Conservation (phyloP, 78 protist species). For the Capsaspora owczarzaki region DNA sequence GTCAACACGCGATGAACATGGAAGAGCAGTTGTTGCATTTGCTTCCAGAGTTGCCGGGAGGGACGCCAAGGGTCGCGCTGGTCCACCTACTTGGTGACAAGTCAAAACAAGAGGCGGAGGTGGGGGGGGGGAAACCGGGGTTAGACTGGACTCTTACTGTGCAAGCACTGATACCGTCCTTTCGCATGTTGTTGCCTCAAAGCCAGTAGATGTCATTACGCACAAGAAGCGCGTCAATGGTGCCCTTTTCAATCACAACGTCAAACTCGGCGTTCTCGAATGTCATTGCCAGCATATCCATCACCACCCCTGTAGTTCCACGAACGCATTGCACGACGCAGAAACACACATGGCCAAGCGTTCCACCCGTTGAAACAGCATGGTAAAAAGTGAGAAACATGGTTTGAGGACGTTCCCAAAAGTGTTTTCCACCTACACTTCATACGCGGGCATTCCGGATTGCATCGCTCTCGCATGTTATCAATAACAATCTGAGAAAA, state of each 20-base stretch:
- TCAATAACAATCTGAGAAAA: neutral
- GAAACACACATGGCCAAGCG: too few relatives aligned
- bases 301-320: neutral
- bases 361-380: too few relatives aligned
- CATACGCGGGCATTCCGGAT: neutral
- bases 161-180: too few relatives aligned
- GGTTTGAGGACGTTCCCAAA: too few relatives aligned
- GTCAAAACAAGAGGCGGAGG: too few relatives aligned
- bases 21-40: neutral
- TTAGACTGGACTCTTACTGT: too few relatives aligned
- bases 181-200: too few relatives aligned
- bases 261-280: constrained; percentile 13
- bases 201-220: too few relatives aligned
- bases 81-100: neutral
- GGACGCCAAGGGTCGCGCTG: neutral
- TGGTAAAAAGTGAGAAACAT: too few relatives aligned
- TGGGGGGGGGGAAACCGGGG: too few relatives aligned
- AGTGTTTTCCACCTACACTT: neutral
- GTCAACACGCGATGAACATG: neutral
- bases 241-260: constrained; percentile 33
- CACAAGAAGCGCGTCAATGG: constrained; percentile 20
- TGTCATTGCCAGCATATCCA: constrained; percentile 8
- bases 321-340: too few relatives aligned
- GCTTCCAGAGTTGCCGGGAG: too few relatives aligned
- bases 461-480: neutral